Evolutionary conservation across 2,329 filamentous ascomycete species (phyloP).

Genomic region (Fusarium coicis): DNA sequence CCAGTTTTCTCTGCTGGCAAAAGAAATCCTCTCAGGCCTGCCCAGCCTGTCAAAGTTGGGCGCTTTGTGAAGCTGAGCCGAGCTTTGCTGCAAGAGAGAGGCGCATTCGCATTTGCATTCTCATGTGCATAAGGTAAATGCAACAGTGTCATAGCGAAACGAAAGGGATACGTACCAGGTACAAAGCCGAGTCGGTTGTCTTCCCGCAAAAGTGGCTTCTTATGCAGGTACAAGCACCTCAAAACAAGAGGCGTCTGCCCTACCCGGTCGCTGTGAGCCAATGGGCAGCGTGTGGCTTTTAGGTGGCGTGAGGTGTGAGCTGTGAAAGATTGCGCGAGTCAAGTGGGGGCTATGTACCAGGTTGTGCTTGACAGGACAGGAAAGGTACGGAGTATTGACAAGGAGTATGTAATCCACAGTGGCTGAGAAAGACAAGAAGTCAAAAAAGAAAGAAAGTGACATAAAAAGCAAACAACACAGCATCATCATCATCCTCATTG

Average conservation of each 20-base stretch:
- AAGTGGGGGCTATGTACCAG: neutral
- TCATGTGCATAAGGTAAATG: neutral
- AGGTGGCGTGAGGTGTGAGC: slow-evolving; percentile 7
- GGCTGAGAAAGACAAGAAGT: neutral
- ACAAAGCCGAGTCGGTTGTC: slow-evolving; percentile 31
- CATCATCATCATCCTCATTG: neutral
- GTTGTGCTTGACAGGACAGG: neutral
- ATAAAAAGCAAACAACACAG: neutral
- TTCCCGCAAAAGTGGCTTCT: slow-evolving; percentile 38
- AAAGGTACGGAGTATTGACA: neutral
- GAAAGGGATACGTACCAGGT: slow-evolving; percentile 1
- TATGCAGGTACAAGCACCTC: slow-evolving; percentile 34
- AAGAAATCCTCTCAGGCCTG: neutral
- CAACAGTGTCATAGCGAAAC: neutral
- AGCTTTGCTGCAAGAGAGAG: slow-evolving; percentile 26
- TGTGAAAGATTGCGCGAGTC: slow-evolving; percentile 5
- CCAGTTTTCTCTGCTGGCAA: neutral
- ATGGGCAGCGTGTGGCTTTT: slow-evolving; percentile 27
- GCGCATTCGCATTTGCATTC: slow-evolving; percentile 5
- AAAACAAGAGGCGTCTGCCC: slow-evolving; percentile 25
- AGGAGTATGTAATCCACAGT: neutral
- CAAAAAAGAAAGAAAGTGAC: neutral
- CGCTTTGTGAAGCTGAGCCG: slow-evolving; percentile 24
- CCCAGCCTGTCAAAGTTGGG: slow-evolving; percentile 7
- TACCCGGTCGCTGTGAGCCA: slow-evolving; percentile 21